Evolutionary conservation across 202 grass and related monocot genomes (phyloP).

Genomic region (Dendrocalamus latiflorus): DNA sequence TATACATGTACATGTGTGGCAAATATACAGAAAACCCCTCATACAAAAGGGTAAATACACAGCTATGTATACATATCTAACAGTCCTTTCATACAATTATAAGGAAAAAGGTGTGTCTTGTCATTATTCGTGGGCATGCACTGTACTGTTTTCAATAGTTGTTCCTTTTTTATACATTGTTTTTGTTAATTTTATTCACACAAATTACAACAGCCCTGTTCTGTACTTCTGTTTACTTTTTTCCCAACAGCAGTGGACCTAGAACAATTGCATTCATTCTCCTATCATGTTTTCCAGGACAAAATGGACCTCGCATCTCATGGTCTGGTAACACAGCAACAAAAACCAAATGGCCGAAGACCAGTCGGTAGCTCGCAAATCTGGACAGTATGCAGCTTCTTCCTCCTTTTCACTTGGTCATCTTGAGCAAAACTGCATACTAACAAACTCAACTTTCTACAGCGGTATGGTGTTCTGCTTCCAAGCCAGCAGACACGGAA

Average conservation of each 20-base stretch:
- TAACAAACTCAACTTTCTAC: conserved; percentile 11
- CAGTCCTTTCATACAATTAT: not conserved
- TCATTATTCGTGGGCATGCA: not conserved
- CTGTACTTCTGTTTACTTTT: not conserved
- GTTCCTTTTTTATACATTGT: conserved; percentile 9
- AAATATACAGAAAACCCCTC: too few species aligned
- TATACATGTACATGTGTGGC: too few species aligned
- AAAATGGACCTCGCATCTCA: conserved; percentile 36
- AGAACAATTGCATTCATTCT: not conserved
- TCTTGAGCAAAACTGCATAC: conserved; percentile 15
- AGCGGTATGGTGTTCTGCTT: conserved; percentile 58
- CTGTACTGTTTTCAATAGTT: not conserved
- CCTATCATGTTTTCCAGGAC: conserved; percentile 39
- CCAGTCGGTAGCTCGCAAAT: conserved; percentile 50
- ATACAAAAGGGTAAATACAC: too few species aligned
- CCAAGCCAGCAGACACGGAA: too few species aligned
- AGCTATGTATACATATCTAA: too few species aligned
- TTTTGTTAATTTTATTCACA: not conserved
- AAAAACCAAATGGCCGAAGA: conserved; percentile 43
- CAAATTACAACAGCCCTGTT: not conserved
- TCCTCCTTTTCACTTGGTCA: not conserved
- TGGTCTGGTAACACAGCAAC: conserved; percentile 28
- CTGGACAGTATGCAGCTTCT: conserved; percentile 38
- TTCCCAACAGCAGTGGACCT: not conserved
- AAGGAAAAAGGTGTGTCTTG: not conserved